A percentile compares a stretch with the other conserved stretches of the same genome.
These are phyloP conservation scores for Lactarius indigo DNA, from an alignment of 768 basidiomycete species.

Conservation along the genomic window DNA sequence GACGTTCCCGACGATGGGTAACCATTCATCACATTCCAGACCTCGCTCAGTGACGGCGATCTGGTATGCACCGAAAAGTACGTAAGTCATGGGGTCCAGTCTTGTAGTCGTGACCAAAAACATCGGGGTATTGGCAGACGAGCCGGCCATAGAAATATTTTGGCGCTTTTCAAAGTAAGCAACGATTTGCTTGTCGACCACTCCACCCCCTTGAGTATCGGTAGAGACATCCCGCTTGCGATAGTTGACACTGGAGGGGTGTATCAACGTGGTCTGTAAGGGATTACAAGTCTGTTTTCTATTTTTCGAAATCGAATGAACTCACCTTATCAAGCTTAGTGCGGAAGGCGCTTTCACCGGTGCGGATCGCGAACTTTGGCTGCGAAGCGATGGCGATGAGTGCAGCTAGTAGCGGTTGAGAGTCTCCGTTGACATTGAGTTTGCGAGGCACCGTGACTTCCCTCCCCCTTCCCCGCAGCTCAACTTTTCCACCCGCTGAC, in stretches of 20 bases:
- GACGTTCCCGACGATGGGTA: slow-evolving; percentile 74
- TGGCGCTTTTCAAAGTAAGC: slow-evolving; percentile 83
- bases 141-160: slow-evolving; percentile 53
- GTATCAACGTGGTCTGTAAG: slow-evolving; percentile 67
- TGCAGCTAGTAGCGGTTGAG: slow-evolving; percentile 72
- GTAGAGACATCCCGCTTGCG: slow-evolving; percentile 48
- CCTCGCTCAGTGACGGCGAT: slow-evolving; percentile 67
- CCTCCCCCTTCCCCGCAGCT: slow-evolving; percentile 32
- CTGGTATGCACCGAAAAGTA: slow-evolving; percentile 86
- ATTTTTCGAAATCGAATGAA: neutral
- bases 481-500: slow-evolving; percentile 59
- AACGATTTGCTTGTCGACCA: slow-evolving; percentile 66
- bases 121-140: slow-evolving; percentile 41
- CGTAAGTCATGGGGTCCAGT: slow-evolving; percentile 83
- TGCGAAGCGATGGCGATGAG: slow-evolving; percentile 83
- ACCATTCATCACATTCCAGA: slow-evolving; percentile 86
- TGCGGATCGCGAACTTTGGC: slow-evolving; percentile 85
- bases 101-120: slow-evolving; percentile 79
- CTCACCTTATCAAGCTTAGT: slow-evolving; percentile 83
- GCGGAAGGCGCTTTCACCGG: slow-evolving; percentile 60
- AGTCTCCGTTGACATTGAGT: slow-evolving; percentile 70
- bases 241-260: slow-evolving; percentile 83
- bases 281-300: slow-evolving; percentile 14
- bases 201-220: slow-evolving; percentile 29
- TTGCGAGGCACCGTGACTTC: slow-evolving; percentile 53